These are phyloP conservation scores for Pythium aphanidermatum DNA, from an alignment of 352 stramenopile species.

Conservation along the genomic window DNA sequence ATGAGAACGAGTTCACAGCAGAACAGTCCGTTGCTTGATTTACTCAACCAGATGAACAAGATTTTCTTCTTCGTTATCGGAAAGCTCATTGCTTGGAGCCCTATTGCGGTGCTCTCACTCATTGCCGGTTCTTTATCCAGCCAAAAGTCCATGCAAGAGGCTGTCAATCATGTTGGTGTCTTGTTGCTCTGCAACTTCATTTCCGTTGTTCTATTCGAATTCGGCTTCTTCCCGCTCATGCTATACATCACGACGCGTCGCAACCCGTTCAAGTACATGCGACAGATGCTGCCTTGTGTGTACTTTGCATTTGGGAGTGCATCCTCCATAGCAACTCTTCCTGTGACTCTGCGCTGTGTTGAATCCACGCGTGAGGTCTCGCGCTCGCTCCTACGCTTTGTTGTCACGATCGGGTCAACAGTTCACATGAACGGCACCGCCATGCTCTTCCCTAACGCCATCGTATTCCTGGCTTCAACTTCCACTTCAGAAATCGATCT, in stretches of 20 bases:
- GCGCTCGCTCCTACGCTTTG: constrained; percentile 22
- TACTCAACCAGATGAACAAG: constrained; percentile 24
- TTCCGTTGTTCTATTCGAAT: constrained; percentile 15
- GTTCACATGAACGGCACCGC: constrained; percentile 29
- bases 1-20: too few species aligned
- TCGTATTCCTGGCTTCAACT: constrained; percentile 35
- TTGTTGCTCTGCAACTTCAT: constrained; percentile 26
- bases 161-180: constrained; percentile 34
- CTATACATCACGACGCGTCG: constrained; percentile 20
- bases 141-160: constrained; percentile 20
- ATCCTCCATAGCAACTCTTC: constrained; percentile 41
- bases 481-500: constrained; percentile 19
- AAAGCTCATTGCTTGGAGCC: constrained; percentile 36
- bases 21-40: constrained; percentile 8
- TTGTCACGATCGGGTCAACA: constrained; percentile 27
- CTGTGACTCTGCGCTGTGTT: constrained; percentile 31
- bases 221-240: constrained; percentile 32
- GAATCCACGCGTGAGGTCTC: constrained; percentile 21
- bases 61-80: constrained; percentile 36
- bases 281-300: constrained; percentile 24
- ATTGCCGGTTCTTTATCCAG: constrained; percentile 23
- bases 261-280: constrained; percentile 30
- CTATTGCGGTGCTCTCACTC: constrained; percentile 34
- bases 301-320: constrained; percentile 34
- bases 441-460: constrained; percentile 24